Percentiles rank a stretch among this genome's conserved stretches.
Evolutionary conservation across 179 eudicot genomes (phyloP).

Genomic region (Heliamphora pulchella): DNA sequence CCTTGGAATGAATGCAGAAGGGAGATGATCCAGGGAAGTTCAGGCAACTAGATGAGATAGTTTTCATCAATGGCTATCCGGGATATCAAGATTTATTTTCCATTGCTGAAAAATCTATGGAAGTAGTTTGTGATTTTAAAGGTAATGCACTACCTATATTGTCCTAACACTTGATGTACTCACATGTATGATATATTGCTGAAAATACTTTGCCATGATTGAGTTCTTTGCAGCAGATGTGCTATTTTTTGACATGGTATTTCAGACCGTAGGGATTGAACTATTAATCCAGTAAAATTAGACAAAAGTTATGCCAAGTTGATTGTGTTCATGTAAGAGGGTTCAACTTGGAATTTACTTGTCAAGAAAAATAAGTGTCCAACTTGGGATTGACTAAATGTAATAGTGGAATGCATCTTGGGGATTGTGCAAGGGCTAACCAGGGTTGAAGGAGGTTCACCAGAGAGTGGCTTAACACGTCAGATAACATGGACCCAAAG

Average conservation of each 20-base stretch:
- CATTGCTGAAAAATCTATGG: slow-evolving; percentile 64
- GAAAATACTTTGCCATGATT: background rate
- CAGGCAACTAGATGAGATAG: slow-evolving; percentile 84
- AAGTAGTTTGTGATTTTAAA: slow-evolving; percentile 80
- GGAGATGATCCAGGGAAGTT: slow-evolving; percentile 88
- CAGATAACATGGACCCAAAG: too few relatives aligned
- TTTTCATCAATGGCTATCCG: slow-evolving; percentile 62
- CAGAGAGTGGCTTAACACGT: too few relatives aligned
- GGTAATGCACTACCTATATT: slow-evolving; percentile 32
- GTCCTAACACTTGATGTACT: slow-evolving; percentile 3
- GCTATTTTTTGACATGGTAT: background rate
- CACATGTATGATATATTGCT: background rate
- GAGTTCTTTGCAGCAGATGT: background rate
- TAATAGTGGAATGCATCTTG: background rate
- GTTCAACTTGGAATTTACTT: background rate
- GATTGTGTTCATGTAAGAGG: background rate
- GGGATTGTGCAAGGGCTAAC: background rate
- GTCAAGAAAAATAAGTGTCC: too few relatives aligned
- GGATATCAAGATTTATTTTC: slow-evolving; percentile 61
- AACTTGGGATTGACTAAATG: slow-evolving; percentile 8
- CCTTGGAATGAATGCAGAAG: slow-evolving; percentile 48
- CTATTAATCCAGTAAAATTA: background rate
- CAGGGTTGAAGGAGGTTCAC: too few relatives aligned
- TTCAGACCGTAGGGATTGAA: background rate
- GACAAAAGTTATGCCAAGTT: background rate